Base-by-base conservation (phyloP, 1,139 yeast genomes). In the Blastobotrys arbuscula region DNA sequence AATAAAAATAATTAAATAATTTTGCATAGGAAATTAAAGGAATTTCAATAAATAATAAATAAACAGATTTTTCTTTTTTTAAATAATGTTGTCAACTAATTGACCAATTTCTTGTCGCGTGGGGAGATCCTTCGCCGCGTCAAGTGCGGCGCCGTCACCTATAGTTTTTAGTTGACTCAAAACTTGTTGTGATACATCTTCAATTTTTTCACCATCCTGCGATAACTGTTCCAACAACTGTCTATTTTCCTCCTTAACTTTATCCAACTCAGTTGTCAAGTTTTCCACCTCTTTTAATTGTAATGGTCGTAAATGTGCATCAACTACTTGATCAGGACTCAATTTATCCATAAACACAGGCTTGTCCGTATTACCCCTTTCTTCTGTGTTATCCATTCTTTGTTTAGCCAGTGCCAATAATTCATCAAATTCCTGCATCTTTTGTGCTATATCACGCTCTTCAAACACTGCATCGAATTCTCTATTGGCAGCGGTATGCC, bases 381-480 rank as follows among this genome's bases (percentile, higher is more conserved):
- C 28, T 2, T 16, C 30, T 2, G 13, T 12, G 2, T 33, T 45
- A 9, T 49, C 52, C 12, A 36, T 36, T 13, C 55, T 48, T 45
- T 64, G 59, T 24, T 76, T 59, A 24, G 55, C 55, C 46, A 66
- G 64, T 7, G 94, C 92, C 20, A 87, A 76, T 23, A 87, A 66
- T 39, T 75, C 80, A 61, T 88, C 96, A 47, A 88, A 67, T 50
- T 79, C 81, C 54, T 81, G 71, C 49, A 88, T 67, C 56, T 81
- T 84, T 34, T 50, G 54, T 51, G 78, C 72, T 1, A 85, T 71
- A 24, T 79, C 73, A 35, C 89, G 69, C 54, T 87, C 95, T 12
- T 69, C 63, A 59, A 79, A 81, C 2, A 87, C 83, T 39, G 79
- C 74, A 7, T 78, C 78, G 55, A 86, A 84, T 62, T 87, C 95